Percentiles rank a stretch among this genome's conserved stretches.
Conservation (phyloP, 495 filamentous ascomycete species). For the Penicillium subrubescens region DNA sequence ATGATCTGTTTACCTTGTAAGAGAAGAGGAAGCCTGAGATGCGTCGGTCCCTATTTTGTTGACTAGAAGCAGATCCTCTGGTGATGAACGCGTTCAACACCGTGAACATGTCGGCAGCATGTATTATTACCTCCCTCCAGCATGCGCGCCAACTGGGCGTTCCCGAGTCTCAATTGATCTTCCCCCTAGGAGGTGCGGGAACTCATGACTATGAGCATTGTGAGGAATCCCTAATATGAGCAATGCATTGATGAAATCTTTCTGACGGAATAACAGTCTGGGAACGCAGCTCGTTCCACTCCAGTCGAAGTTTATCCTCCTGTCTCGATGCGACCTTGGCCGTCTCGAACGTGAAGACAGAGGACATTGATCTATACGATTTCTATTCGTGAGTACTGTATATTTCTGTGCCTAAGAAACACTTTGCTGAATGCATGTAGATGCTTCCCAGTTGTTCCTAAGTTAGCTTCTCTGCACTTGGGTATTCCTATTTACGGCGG, state of each 20-base stretch:
- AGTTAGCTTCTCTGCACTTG: constrained; percentile 56
- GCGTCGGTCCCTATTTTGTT: neutral
- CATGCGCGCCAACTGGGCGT: constrained; percentile 52
- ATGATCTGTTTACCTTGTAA: constrained; percentile 58
- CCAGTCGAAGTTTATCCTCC: neutral
- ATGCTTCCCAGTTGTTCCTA: constrained; percentile 62
- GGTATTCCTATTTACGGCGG: constrained; percentile 41
- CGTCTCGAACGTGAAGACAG: constrained; percentile 15
- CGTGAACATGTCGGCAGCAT: constrained; percentile 56
- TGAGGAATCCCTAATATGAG: constrained; percentile 31
- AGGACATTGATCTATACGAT: constrained; percentile 55
- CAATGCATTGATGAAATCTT: neutral
- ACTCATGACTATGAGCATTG: constrained; percentile 42
- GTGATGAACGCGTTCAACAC: constrained; percentile 65
- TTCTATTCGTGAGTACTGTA: constrained; percentile 46
- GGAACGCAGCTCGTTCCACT: constrained; percentile 53
- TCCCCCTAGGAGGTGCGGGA: constrained; percentile 56
- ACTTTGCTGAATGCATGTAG: neutral
- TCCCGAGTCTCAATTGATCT: constrained; percentile 54
- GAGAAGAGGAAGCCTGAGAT: neutral
- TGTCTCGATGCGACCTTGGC: constrained; percentile 2
- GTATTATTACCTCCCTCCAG: constrained; percentile 52
- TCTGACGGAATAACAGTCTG: constrained; percentile 41
- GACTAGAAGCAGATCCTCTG: constrained; percentile 50
- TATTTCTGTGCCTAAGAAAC: neutral